Conservation (phyloP, 305 asterid species). For the Striga hermonthica region DNA sequence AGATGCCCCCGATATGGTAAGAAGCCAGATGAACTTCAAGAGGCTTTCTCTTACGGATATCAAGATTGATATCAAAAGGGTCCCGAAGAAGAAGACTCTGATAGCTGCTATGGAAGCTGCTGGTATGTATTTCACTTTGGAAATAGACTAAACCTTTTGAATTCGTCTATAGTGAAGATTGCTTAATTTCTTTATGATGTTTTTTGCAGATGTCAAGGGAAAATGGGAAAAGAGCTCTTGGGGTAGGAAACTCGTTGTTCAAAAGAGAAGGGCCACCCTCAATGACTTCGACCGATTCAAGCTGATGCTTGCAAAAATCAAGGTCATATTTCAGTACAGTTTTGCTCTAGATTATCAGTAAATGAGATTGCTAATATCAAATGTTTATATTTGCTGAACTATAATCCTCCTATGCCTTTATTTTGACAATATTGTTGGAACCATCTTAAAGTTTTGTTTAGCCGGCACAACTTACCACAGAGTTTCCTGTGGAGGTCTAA, state of each 20-base stretch:
- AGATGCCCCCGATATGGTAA: conserved; percentile 42
- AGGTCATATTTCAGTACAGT: conserved; percentile 36
- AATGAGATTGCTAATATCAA: neutral
- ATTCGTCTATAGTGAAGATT: neutral
- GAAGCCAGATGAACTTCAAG: conserved; percentile 75
- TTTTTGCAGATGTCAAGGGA: conserved; percentile 61
- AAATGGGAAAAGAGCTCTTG: conserved; percentile 88
- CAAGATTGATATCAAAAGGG: conserved; percentile 73
- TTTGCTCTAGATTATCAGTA: neutral
- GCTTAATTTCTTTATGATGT: neutral
- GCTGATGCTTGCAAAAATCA: conserved; percentile 77
- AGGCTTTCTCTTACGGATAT: conserved; percentile 75
- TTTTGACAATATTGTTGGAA: neutral
- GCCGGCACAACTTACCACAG: neutral
- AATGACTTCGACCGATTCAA: conserved; percentile 73
- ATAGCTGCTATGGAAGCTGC: conserved; percentile 85
- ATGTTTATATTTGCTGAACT: neutral
- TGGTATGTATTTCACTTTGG: conserved; percentile 41
- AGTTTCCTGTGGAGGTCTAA: neutral
- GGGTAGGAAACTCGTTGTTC: conserved; percentile 84
- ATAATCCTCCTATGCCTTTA: neutral
- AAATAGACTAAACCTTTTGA: neutral
- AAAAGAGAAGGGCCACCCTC: conserved; percentile 69
- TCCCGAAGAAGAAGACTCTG: conserved; percentile 70
- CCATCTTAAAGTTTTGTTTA: neutral